A percentile compares a stretch with the other conserved stretches of the same genome.
Evolutionary conservation across 352 stramenopile species (phyloP).

Genomic region (Pythium scleroteichum): DNA sequence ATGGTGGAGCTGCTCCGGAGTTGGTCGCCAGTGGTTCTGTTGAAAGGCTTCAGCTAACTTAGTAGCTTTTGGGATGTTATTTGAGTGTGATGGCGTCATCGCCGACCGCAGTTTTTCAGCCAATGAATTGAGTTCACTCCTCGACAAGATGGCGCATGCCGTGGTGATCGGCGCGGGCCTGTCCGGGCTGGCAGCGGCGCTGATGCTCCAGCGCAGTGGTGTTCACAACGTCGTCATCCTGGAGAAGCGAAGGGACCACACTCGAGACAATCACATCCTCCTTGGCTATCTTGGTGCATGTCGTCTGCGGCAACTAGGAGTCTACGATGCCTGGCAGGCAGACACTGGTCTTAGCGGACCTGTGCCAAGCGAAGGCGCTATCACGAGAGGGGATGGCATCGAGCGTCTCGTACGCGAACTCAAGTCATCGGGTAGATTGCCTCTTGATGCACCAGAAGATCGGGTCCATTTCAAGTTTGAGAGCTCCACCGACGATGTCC

Average conservation of each 20-base stretch:
- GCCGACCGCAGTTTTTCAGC: background rate
- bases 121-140: conserved; percentile 3
- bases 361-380: conserved; percentile 18
- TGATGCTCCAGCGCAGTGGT: conserved; percentile 26
- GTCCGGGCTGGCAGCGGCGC: conserved; percentile 26
- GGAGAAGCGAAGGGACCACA: conserved; percentile 25
- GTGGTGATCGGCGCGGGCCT: conserved; percentile 34
- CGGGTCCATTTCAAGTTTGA: conserved; percentile 22
- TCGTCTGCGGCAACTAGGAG: conserved; percentile 28
- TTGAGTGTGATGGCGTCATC: conserved; percentile 20
- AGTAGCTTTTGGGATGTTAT: conserved; percentile 13
- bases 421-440: conserved; percentile 15
- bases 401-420: conserved; percentile 25
- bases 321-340: conserved; percentile 25
- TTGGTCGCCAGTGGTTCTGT: conserved; percentile 25
- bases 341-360: conserved; percentile 2
- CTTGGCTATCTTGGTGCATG: conserved; percentile 20
- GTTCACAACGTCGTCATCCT: conserved; percentile 24
- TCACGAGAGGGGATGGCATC: conserved; percentile 28
- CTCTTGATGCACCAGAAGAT: conserved; percentile 25
- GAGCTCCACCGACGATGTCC: conserved; percentile 14
- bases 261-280: conserved; percentile 29
- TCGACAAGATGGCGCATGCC: conserved; percentile 10
- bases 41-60: conserved; percentile 2
- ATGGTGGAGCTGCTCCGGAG: conserved; percentile 7